Base-by-base conservation (phyloP, 2,329 filamentous ascomycete genomes). In the Penicillium verrucosum region DNA sequence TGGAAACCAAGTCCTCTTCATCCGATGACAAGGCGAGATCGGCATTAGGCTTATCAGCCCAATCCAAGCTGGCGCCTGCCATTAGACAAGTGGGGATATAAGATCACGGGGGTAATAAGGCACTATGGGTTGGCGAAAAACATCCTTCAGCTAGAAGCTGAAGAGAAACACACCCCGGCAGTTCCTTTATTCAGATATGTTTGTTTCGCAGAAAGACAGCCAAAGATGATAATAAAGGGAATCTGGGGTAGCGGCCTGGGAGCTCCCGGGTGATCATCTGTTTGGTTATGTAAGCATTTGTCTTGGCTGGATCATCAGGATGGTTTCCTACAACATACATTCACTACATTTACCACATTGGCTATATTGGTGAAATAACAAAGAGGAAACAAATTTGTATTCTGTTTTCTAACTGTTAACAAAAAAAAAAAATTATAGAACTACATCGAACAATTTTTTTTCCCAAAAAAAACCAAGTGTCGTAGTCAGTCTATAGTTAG, bases 1-100 rank as follows among this genome's bases (percentile, higher is more conserved):
- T 70, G 2, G 69, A 68, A 32, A 65, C 56, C 37, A 67, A 64
- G 34, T 65, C 67, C 30, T 71, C 68, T 27, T 71, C 70, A 43
- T 72, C 70, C 8, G 68, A 70, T 12, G 66, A 62, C 48, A 59
- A 52, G 21, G 51, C 62, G 16, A 61, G 47, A 54, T 70, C 65
- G 49, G 66, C 60, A 53, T 54, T 61, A 34, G 64, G 56, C 50
- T 60, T 63, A 54, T 63, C 62, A 57, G 65, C 63, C 42, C 64
- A 54, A 60, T 63, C 64, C 43, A 64, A 57, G 55, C 63, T 63
- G 52, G 62, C 51, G 29, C 61, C 64, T 45, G 68, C 64, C 70
- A 72, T 71, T 36, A 62, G 50, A 53, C 42, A 25, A 36, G 45
- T 47, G 30, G 44, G 30, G 40, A 23, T 50, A 45, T 38, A 45